phyloP scores from a whole-genome alignment of 1,284 basidiomycete species.

The Stereum hirsutum region DNA sequence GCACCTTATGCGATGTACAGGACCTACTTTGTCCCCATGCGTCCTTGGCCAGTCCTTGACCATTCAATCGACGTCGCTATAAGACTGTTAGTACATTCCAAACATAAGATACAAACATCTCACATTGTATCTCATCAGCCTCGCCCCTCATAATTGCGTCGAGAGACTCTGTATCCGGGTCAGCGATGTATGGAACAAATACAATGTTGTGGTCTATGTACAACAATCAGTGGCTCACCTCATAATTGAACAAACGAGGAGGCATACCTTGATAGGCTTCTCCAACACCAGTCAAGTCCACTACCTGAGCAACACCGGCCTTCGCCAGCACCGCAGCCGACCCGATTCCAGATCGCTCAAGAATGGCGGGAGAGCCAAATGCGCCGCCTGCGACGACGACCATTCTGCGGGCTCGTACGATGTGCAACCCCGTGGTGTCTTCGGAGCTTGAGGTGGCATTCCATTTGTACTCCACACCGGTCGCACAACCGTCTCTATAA shows the following conservation, averaged over 20 bases:
- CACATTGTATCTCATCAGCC: slow-evolving; percentile 8
- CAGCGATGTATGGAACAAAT: slow-evolving; percentile 9
- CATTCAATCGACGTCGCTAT: slow-evolving; percentile 21
- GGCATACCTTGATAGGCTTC: slow-evolving; percentile 39
- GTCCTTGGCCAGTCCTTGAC: slow-evolving; percentile 32
- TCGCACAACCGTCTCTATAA: slow-evolving; percentile 36
- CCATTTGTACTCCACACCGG: slow-evolving; percentile 45
- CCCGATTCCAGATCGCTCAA: slow-evolving; percentile 23
- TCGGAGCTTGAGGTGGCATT: slow-evolving; percentile 21
- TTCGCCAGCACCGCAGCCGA: slow-evolving; percentile 26
- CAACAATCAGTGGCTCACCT: neutral
- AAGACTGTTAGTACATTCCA: neutral
- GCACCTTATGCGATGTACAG: neutral
- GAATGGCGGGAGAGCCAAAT: slow-evolving; percentile 33
- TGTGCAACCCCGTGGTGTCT: slow-evolving; percentile 10
- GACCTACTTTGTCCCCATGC: slow-evolving; percentile 40
- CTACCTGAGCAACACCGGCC: slow-evolving; percentile 28
- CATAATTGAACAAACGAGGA: neutral
- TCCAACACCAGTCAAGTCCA: slow-evolving; percentile 50
- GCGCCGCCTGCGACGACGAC: slow-evolving; percentile 41
- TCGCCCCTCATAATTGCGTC: slow-evolving; percentile 11
- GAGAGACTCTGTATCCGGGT: slow-evolving; percentile 12
- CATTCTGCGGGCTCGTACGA: slow-evolving; percentile 29
- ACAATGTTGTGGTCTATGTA: slow-evolving; percentile 12
- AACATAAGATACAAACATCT: neutral